These are phyloP conservation scores for Coffea canephora DNA, from an alignment of 257 asterid species.

Conservation along the genomic window DNA sequence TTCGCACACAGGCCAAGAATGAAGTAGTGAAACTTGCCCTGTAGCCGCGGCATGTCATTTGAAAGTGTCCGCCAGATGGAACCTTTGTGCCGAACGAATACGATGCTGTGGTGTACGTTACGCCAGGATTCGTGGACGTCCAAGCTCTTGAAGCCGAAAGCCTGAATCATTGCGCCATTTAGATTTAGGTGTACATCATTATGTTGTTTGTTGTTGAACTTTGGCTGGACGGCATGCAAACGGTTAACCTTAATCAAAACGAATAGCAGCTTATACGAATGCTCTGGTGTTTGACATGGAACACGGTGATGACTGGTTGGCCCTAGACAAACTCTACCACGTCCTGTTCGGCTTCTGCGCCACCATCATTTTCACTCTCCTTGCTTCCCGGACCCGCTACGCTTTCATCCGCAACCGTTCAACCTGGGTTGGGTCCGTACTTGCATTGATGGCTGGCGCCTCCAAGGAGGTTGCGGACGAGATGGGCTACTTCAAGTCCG, in stretches of 20 bases:
- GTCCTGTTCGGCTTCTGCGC: conserved; percentile 69
- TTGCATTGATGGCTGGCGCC: conserved; percentile 62
- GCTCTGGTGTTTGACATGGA: conserved; percentile 39
- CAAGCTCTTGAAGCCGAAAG: neutral
- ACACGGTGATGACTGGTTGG: conserved; percentile 76
- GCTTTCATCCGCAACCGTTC: conserved; percentile 59
- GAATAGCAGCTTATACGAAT: too few species aligned
- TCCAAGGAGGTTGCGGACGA: conserved; percentile 86
- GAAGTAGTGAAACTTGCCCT: too few species aligned
- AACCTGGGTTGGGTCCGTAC: conserved; percentile 65
- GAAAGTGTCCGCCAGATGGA: too few species aligned
- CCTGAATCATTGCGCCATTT: neutral
- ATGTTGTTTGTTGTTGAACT: neutral
- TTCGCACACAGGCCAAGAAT: too few species aligned
- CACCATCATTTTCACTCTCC: conserved; percentile 41
- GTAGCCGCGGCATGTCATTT: too few species aligned
- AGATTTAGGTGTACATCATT: too few species aligned
- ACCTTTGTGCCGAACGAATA: too few species aligned
- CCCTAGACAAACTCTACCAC: conserved; percentile 66
- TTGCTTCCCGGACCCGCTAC: conserved; percentile 46
- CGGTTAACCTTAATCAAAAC: neutral
- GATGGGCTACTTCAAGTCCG: conserved; percentile 64
- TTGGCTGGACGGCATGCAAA: neutral
- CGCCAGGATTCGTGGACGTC: too few species aligned
- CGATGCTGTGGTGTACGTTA: too few species aligned